Evolutionary conservation across 352 stramenopile genomes (phyloP).

Genomic region (Blastocystis sp.): DNA sequence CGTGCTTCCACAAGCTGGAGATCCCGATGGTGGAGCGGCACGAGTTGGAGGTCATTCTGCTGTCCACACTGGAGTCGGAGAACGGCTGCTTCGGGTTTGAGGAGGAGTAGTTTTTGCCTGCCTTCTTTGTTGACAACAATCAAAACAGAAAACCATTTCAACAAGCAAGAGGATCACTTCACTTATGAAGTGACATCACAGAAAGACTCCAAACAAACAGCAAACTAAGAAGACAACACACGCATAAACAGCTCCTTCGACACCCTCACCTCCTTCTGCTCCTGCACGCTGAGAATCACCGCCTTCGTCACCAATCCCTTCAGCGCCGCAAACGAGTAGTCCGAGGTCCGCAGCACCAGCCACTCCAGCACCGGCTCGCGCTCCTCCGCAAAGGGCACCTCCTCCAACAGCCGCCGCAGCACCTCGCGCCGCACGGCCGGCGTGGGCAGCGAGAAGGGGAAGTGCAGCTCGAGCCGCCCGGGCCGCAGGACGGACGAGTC

Average conservation of each 20-base stretch:
- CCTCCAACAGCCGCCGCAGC: slow-evolving; percentile 3
- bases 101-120: slow-evolving; percentile 29
- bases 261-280: not conserved
- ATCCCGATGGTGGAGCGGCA: slow-evolving; percentile 42
- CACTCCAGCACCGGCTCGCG: not conserved
- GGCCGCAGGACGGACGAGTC: slow-evolving; percentile 82
- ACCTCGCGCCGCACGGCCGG: slow-evolving; percentile 19
- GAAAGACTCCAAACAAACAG: not conserved
- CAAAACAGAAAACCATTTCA: too few species aligned
- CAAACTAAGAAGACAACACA: not conserved
- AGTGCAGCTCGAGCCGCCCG: slow-evolving; percentile 71
- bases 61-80: slow-evolving; percentile 51
- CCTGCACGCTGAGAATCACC: not conserved
- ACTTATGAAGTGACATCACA: too few species aligned
- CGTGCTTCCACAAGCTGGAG: slow-evolving; percentile 64
- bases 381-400: slow-evolving; percentile 48
- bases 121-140: too few species aligned
- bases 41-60: slow-evolving; percentile 15
- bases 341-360: slow-evolving; percentile 15
- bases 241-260: not conserved
- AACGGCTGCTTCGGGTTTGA: slow-evolving; percentile 64
- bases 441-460: slow-evolving; percentile 51
- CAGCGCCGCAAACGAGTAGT: not conserved
- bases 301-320: not conserved
- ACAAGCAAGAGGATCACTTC: too few species aligned